Base-by-base conservation (phyloP, 371 early-diverging fungal species). In the Syncephalis plumigaleata region DNA sequence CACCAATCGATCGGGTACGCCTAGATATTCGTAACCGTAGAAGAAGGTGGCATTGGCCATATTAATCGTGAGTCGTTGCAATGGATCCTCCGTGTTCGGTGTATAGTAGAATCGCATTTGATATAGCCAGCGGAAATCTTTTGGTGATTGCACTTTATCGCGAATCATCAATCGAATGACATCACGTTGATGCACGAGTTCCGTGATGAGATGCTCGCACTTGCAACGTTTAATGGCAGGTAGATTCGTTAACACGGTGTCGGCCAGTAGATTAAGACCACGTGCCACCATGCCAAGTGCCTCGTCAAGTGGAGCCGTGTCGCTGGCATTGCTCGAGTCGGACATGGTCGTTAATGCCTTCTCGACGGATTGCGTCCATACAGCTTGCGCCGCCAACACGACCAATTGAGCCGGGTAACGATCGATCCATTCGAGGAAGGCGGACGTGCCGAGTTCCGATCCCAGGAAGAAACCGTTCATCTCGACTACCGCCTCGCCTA, bases 1-100 rank as follows among this genome's bases (percentile, higher is more conserved):
- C 26, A 98, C 96, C 44, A 98, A 71, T 15, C 93, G 84, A 57
- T 98, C 97, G 11, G 82, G 77, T 2, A 97, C 84, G 43, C 97
- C 98, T 49, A 93, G 80, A 57, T 97, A 98, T 64, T 98, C 98
- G 52, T 81, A 98, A 0, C 97, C 96, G 54, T 98, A 98, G 25
- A 66, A 65, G 74, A 96, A 94, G 21, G 72, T 60, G 11, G 96
- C 92, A 56, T 95, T 87, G 17, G 94, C 97, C 88, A 98, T 91
- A 38, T 68, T 65, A 55, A 97, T 84, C 0, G 62, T 63, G 24
- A 97, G 67, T 25, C 84, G 66, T 43, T 75, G 65, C 37, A 86
- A 57, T n/a, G 84, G 81, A 42, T 86, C 73, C 17, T 71, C 70
- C 13, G 61, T 63, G 3, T 64, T 58, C 9, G 65, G 45, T 47